Conservation (phyloP, 805 yeast genomes). For the Sugiyamaella qingdaonensis region DNA sequence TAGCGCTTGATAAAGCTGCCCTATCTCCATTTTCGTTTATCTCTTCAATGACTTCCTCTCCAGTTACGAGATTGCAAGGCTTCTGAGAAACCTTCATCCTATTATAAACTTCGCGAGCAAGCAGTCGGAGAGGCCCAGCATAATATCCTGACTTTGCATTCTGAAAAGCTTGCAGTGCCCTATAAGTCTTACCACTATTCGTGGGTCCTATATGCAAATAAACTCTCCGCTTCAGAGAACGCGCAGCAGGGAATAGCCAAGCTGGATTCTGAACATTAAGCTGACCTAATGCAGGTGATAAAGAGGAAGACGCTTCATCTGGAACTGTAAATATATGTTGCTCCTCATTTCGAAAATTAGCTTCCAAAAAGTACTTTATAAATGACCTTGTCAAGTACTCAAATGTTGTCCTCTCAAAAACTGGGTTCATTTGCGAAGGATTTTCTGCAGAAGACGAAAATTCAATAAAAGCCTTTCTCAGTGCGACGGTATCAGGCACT, state of each 20-base stretch:
- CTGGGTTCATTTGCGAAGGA: neutral
- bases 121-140: conserved; percentile 88
- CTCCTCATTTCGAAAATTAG: neutral
- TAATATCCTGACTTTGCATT: conserved; percentile 71
- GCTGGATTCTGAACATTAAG: conserved; percentile 44
- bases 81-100: conserved; percentile 62
- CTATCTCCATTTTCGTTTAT: conserved; percentile 60
- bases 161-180: conserved; percentile 67
- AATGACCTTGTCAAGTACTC: conserved; percentile 2
- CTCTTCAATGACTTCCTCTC: conserved; percentile 85
- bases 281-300: conserved; percentile 3
- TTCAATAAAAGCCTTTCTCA: neutral
- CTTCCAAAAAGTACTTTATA: neutral
- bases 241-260: conserved; percentile 82
- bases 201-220: conserved; percentile 98
- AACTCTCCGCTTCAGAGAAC: conserved; percentile 71
- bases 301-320: neutral
- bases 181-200: conserved; percentile 89
- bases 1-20: conserved; percentile 80
- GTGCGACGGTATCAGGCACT: neutral
- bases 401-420: neutral
- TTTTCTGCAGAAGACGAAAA: neutral
- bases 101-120: conserved; percentile 90
- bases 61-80: conserved; percentile 82
- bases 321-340: neutral